Evolutionary conservation across 108 stramenopile genomes (phyloP).

Genomic region (Hondaea fermentalgiana): DNA sequence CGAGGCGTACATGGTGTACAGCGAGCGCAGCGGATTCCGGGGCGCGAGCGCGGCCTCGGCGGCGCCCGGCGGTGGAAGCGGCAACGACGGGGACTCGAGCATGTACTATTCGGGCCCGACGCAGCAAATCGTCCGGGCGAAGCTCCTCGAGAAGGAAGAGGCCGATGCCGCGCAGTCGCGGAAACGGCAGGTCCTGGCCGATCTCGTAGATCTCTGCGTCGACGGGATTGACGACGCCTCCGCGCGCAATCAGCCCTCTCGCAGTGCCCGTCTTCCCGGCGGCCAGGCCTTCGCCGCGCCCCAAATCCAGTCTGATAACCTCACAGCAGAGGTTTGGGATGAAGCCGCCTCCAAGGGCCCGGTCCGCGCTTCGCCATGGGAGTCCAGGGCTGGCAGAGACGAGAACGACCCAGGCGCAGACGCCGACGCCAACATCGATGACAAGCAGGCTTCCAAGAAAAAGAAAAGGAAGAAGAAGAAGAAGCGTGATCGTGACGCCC

Average conservation of each 20-base stretch:
- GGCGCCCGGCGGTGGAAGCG: not conserved
- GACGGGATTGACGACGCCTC: not conserved
- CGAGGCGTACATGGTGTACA: conserved; percentile 16
- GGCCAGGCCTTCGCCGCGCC: not conserved
- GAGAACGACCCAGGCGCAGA: too few species aligned
- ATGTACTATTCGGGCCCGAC: conserved; percentile 3
- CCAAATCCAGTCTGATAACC: not conserved
- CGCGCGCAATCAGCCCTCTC: not conserved
- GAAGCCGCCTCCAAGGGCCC: not conserved
- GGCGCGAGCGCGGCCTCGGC: not conserved
- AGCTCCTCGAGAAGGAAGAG: not conserved
- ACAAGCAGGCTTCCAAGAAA: not conserved
- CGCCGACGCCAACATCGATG: not conserved
- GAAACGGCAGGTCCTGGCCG: not conserved
- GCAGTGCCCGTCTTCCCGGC: not conserved
- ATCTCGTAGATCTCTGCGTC: conserved; percentile 4
- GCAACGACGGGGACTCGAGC: not conserved
- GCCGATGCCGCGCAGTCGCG: not conserved
- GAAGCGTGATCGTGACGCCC: not conserved
- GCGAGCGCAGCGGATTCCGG: not conserved
- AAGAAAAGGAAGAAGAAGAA: not conserved
- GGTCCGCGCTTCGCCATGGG: not conserved
- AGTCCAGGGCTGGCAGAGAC: not conserved
- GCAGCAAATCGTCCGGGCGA: not conserved
- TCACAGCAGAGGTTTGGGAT: not conserved